phyloP scores from a whole-genome alignment of 257 asterid species.

The Solanum ahanhuiri region DNA sequence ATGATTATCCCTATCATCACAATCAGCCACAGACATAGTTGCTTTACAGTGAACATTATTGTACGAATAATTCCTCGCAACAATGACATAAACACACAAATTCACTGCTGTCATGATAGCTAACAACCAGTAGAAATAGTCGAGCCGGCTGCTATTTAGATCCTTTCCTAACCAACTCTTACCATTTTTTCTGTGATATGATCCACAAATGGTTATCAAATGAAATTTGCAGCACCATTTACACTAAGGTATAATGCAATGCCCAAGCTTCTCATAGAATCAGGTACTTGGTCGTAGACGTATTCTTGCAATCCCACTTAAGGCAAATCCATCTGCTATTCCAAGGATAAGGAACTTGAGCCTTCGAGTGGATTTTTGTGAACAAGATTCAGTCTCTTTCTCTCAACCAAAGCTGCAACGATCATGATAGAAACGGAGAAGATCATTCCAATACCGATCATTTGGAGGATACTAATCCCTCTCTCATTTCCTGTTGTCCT shows the following conservation, averaged over 20 bases:
- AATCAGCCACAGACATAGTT: slow-evolving; percentile 35
- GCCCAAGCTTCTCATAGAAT: slow-evolving; percentile 79
- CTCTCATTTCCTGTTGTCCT: slow-evolving; percentile 42
- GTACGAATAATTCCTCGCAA: slow-evolving; percentile 49
- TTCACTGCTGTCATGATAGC: slow-evolving; percentile 40
- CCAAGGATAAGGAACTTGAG: slow-evolving; percentile 44
- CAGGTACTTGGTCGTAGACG: slow-evolving; percentile 83
- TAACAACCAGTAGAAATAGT: slow-evolving; percentile 24
- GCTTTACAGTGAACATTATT: slow-evolving; percentile 45
- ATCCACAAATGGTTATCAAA: slow-evolving; percentile 59
- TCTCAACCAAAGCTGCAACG: slow-evolving; percentile 53
- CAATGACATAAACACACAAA: slow-evolving; percentile 26
- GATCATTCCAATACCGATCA: slow-evolving; percentile 65
- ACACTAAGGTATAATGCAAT: slow-evolving; percentile 64
- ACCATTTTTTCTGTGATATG: slow-evolving; percentile 33
- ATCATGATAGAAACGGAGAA: slow-evolving; percentile 47
- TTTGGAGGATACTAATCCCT: slow-evolving; percentile 52
- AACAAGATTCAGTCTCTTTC: slow-evolving; percentile 23
- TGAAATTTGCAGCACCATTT: slow-evolving; percentile 56
- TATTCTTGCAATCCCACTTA: slow-evolving; percentile 77
- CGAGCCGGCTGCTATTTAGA: slow-evolving; percentile 22
- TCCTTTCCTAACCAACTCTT: slow-evolving; percentile 40
- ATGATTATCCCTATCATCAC: slow-evolving; percentile 14
- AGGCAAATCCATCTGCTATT: slow-evolving; percentile 54
- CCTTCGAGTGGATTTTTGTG: slow-evolving; percentile 4